A percentile compares a stretch with the other conserved stretches of the same genome.
These are phyloP conservation scores for Penicillium crystallinum DNA, from an alignment of 495 filamentous ascomycete species.

Conservation along the genomic window DNA sequence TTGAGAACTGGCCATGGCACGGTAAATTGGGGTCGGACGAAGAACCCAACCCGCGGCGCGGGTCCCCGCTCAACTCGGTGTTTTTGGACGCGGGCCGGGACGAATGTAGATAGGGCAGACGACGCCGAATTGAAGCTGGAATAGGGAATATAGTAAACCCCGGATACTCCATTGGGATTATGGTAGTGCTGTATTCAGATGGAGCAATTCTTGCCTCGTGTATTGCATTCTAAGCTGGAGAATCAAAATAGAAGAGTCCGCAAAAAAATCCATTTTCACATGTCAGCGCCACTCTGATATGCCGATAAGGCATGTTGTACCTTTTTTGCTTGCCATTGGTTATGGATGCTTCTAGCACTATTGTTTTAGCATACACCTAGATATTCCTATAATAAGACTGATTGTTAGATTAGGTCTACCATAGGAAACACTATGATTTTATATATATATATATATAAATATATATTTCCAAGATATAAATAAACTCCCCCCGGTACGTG, in stretches of 20 bases:
- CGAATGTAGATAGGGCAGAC: conserved; percentile 24
- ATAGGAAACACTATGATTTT: too few species aligned
- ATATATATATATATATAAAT: too few species aligned
- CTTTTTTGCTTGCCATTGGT: not conserved
- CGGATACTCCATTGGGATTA: conserved; percentile 18
- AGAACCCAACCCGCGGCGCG: conserved; percentile 11
- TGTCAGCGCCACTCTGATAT: not conserved
- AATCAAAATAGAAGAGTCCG: not conserved
- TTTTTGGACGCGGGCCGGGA: conserved; percentile 12
- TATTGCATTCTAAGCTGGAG: too few species aligned
- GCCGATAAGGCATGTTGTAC: not conserved
- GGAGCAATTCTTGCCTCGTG: not conserved
- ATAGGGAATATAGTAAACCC: conserved; percentile 31
- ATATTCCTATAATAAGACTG: too few species aligned
- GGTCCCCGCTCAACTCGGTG: conserved; percentile 6
- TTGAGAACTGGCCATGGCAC: not conserved
- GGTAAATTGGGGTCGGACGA: conserved; percentile 17
- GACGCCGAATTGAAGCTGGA: conserved; percentile 31
- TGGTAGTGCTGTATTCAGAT: not conserved
- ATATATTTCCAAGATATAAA: too few species aligned
- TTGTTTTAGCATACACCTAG: too few species aligned
- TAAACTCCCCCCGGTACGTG: too few species aligned
- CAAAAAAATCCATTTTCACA: not conserved
- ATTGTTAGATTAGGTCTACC: too few species aligned
- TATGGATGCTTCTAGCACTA: not conserved